These are phyloP conservation scores for Rhizoctonia solani DNA, from an alignment of 1,284 basidiomycete genomes.

Conservation along the genomic window DNA sequence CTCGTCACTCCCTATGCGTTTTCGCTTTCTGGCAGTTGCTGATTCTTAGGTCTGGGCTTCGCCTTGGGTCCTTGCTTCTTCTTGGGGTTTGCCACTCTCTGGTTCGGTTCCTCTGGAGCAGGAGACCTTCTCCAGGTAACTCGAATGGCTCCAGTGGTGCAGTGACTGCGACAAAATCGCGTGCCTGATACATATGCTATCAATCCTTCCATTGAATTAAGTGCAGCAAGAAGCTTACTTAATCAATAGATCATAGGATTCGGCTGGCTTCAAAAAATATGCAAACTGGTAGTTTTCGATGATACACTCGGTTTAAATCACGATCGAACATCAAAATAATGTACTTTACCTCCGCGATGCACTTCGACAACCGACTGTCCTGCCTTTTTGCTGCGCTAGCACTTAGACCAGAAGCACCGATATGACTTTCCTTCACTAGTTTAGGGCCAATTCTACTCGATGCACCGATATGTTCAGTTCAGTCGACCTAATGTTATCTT, in stretches of 20 bases:
- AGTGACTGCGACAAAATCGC: constrained; percentile 27
- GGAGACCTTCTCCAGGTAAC: neutral
- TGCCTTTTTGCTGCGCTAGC: constrained; percentile 37
- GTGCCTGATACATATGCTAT: neutral
- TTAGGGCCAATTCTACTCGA: constrained; percentile 40
- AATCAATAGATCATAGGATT: constrained; percentile 37
- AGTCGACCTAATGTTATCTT: neutral
- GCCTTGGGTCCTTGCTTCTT: constrained; percentile 18
- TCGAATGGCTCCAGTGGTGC: neutral
- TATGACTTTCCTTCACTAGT: constrained; percentile 36
- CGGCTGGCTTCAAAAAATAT: constrained; percentile 38
- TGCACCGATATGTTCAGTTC: neutral
- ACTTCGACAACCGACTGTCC: constrained; percentile 39
- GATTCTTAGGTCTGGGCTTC: constrained; percentile 4
- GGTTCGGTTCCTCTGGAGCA: neutral
- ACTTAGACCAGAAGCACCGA: constrained; percentile 29
- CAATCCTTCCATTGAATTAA: too few species aligned
- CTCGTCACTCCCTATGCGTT: neutral
- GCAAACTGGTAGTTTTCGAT: constrained; percentile 40
- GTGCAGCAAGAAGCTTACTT: constrained; percentile 27
- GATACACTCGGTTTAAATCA: neutral
- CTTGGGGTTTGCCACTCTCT: constrained; percentile 7
- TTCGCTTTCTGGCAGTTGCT: constrained; percentile 23
- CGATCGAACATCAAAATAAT: neutral
- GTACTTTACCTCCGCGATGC: constrained; percentile 36